Evolutionary conservation across 192 early-diverging fungal species (phyloP), one percentile per base, ranked within the genome.

Genomic region (Umbelopsis sp.): DNA sequence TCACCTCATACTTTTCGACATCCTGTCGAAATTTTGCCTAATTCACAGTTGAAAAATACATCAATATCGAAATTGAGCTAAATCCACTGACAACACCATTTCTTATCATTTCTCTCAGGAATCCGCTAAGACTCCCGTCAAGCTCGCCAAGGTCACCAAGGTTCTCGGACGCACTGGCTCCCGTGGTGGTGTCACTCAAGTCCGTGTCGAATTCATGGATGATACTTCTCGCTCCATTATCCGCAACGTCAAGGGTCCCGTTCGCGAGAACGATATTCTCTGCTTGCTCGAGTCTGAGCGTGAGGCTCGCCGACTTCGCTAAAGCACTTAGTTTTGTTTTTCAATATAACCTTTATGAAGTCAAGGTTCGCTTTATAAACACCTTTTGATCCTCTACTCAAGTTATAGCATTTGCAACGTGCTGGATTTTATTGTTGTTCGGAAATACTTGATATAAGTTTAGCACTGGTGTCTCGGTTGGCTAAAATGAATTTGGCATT

Each of bases 221-320:
- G 96, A 99, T 81, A 78, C 88, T 71, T 88, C 85, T 86, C 97
- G 97, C 71, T 92, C 94, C 83, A 97, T 99, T 87, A 97, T 99
- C 87, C 95, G 97, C 84, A 99, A 99, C 89, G 97, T 99, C 78
- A 97, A 97, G 91, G 97, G 97, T 70, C 97, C 97, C 77, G 97
- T 99, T 74, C 93, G 96, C 76, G 96, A 97, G 82, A 91, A 93
- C 88, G 95, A 96, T 82, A 91, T 98, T 77, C 86, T 98, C 78
- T 94, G 94, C 84, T 92, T 99, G 69, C 90, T 98, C 83, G 97
- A 99, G 85, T 96, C 96, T 70, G 97, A 99, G 87, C 96, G 97
- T 90, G 97, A 99, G 84, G 97, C 97, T 77, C 92, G 97, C 79
- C 93, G 97, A 84, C 95, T 99, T 77, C 93, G 97, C 86, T 98